Evolutionary conservation across 495 filamentous ascomycete genomes (phyloP), one percentile per base, ranked within the genome.

Genomic region (Aspergillus saccharolyticus): DNA sequence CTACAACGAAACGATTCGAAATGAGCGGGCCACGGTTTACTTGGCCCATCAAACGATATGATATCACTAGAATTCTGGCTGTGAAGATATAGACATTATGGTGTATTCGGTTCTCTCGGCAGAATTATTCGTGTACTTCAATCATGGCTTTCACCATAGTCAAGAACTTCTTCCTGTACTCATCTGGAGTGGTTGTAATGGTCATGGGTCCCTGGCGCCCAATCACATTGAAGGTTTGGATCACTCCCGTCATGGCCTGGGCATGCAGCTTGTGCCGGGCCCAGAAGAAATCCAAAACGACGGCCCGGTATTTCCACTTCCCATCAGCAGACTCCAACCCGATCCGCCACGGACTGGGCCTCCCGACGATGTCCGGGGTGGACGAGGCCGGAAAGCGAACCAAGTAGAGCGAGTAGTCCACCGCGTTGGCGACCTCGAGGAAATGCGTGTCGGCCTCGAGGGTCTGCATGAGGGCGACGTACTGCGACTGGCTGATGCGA

Each of bases 201-300:
- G 80, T 85, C 86, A 89, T 89, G 5, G 78, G 83, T 0, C 85
- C 86, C 50, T 81, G 74, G 19, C 69, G 62, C 14, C 71, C 76
- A 24, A 87, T 58, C 1, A 83, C 59, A 58, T 89, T 88, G 62
- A 83, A 89, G 1, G 76, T 70, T 16, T 79, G 77, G 42, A 89
- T 76, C 28, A 87, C 67, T 0, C 80, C 74, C 4, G 86, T 85
- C 78, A 88, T 77, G 0, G 79, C 76, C 64, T 75, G 78, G 2
- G 85, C 79, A 50, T 81, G 82, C 1, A 84, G 53, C 59, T 82
- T 85, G 69, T 88, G 85, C 63, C 83, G 84, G 1, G 83, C 83
- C 83, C 86, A 89, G 69, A 89, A 88, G 61, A 88, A 89, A 66
- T 89, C 85, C 44, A 89, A 67, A 20, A 88, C 61, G 5, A 82